A percentile compares a stretch with the other conserved stretches of the same genome.
Conservation (phyloP, 805 yeast species). For the Metschnikowia dekortorum region DNA sequence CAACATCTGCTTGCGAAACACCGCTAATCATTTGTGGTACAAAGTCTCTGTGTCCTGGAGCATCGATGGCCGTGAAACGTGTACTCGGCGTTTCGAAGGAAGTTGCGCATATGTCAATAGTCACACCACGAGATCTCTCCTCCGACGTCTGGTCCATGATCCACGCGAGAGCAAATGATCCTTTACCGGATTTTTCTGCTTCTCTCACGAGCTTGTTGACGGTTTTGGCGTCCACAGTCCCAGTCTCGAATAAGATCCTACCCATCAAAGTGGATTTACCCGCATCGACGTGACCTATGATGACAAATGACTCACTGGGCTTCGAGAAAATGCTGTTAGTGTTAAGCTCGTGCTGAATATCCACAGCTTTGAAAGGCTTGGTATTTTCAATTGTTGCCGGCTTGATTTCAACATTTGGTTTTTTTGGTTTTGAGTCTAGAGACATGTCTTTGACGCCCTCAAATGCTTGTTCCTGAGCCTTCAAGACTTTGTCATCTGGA, state of each 20-base stretch:
- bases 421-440: constrained; percentile 14
- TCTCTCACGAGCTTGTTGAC: constrained; percentile 61
- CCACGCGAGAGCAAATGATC: constrained; percentile 83
- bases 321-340: constrained; percentile 33
- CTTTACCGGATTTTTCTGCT: constrained; percentile 64
- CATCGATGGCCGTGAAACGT: constrained; percentile 69
- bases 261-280: constrained; percentile 84
- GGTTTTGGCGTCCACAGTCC: constrained; percentile 61
- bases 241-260: constrained; percentile 59
- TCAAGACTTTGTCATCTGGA: constrained; percentile 71
- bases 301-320: constrained; percentile 67
- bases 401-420: constrained; percentile 6
- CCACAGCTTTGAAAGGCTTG: constrained; percentile 42
- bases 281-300: constrained; percentile 83
- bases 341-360: constrained; percentile 37
- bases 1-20: constrained; percentile 72
- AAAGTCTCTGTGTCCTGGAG: constrained; percentile 81
- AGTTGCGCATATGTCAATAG: constrained; percentile 72
- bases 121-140: constrained; percentile 72
- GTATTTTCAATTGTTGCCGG: constrained; percentile 21
- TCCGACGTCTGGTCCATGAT: constrained; percentile 76
- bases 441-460: constrained; percentile 29
- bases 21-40: constrained; percentile 87
- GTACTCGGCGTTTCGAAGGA: constrained; percentile 53
- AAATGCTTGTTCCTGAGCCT: constrained; percentile 52